phyloP scores from a whole-genome alignment of 2,329 filamentous ascomycete species.

The Fonsecaea pedrosoi region DNA sequence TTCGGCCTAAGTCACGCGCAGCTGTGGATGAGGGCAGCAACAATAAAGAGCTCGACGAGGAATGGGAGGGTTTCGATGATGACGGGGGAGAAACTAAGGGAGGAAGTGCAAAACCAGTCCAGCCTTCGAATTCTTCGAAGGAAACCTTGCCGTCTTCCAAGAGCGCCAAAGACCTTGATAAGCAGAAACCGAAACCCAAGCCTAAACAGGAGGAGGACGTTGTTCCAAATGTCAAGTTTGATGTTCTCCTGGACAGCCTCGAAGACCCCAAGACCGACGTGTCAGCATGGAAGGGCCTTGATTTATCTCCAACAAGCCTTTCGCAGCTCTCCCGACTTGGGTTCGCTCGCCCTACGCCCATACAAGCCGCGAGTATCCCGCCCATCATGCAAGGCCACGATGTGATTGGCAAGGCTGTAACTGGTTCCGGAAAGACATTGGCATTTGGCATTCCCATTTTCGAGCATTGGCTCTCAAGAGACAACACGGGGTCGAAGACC shows the following conservation, averaged over 20 bases:
- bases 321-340: constrained; percentile 78
- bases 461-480: constrained; percentile 71
- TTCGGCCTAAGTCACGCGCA: constrained; percentile 53
- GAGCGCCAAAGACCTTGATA: constrained; percentile 25
- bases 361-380: constrained; percentile 81
- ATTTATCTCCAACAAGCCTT: constrained; percentile 74
- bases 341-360: constrained; percentile 80
- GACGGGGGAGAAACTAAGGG: constrained; percentile 36
- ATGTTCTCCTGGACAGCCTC: constrained; percentile 45
- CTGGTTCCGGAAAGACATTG: constrained; percentile 94
- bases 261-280: constrained; percentile 68
- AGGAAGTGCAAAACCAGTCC: constrained; percentile 41
- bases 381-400: constrained; percentile 83
- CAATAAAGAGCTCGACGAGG: constrained; percentile 54
- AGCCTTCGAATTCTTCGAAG: not conserved
- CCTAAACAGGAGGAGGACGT: constrained; percentile 24
- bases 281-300: constrained; percentile 77
- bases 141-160: constrained; percentile 1
- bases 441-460: constrained; percentile 94
- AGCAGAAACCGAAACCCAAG: constrained; percentile 31
- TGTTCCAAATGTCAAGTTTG: constrained; percentile 28
- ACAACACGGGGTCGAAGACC: constrained; percentile 6
- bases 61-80: constrained; percentile 72
- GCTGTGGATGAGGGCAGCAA: constrained; percentile 42
- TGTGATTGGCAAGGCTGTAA: constrained; percentile 93